These are phyloP conservation scores for Linderniella brevidens DNA, from an alignment of 257 asterid species.

Conservation along the genomic window DNA sequence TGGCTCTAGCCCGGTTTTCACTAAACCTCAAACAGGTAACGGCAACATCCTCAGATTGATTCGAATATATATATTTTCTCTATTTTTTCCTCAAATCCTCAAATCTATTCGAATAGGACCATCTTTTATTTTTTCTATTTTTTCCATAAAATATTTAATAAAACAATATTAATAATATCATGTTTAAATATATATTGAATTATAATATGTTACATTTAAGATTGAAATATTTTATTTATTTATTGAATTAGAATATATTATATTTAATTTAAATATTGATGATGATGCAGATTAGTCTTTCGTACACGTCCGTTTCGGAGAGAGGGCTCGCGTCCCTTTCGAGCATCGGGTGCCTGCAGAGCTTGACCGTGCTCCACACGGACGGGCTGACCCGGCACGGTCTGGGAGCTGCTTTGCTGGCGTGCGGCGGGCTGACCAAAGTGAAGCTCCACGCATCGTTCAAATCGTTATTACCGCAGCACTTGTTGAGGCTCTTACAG, in stretches of 20 bases:
- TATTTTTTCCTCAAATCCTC: too few relatives aligned
- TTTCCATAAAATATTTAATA: too few relatives aligned
- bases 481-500: constrained; percentile 41
- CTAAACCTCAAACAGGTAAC: constrained; percentile 74
- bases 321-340: constrained; percentile 67
- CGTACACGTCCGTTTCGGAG: constrained; percentile 66
- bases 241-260: too few relatives aligned
- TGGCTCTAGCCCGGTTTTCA: constrained; percentile 55
- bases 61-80: too few relatives aligned
- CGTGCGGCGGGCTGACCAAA: constrained; percentile 70
- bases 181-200: too few relatives aligned
- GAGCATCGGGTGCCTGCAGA: constrained; percentile 66
- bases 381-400: constrained; percentile 53
- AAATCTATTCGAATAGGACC: too few relatives aligned
- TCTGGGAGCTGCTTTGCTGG: constrained; percentile 51
- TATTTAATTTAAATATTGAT: too few relatives aligned
- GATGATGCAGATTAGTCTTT: constrained; percentile 59
- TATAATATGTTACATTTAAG: too few relatives aligned
- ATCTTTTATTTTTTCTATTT: too few relatives aligned
- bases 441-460: constrained; percentile 65
- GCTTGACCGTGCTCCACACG: constrained; percentile 45
- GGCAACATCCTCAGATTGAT: too few relatives aligned
- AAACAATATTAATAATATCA: too few relatives aligned
- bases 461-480: constrained; percentile 35
- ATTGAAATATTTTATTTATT: too few relatives aligned